Conservation (phyloP, 495 filamentous ascomycete species). For the Xylaria grammica region DNA sequence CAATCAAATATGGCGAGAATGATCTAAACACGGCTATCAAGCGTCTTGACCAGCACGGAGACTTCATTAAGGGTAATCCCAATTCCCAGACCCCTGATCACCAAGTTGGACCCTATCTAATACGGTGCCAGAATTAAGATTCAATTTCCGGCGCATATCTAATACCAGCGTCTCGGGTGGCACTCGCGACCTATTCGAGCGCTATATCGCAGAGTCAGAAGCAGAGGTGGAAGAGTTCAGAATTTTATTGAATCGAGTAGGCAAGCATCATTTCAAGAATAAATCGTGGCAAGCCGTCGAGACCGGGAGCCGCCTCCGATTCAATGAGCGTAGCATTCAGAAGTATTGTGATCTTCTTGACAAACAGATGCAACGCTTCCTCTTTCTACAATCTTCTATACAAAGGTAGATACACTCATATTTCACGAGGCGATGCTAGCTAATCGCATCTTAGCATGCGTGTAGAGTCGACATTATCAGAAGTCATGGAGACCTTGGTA, state of each 20-base stretch:
- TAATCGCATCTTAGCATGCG: neutral
- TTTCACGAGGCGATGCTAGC: neutral
- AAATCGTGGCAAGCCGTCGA: conserved; percentile 5
- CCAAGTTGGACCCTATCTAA: neutral
- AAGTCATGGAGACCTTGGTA: conserved; percentile 2
- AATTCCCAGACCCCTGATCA: neutral
- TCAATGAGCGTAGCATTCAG: conserved; percentile 12
- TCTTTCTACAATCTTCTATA: conserved; percentile 11
- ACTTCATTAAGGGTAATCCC: conserved; percentile 3
- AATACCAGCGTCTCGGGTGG: neutral
- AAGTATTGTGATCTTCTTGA: conserved; percentile 12
- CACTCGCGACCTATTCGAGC: neutral
- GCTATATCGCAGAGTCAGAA: conserved; percentile 1
- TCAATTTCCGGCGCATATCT: neutral
- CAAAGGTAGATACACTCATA: neutral
- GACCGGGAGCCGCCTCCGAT: conserved; percentile 4
- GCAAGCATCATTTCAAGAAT: neutral
- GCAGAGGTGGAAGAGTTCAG: conserved; percentile 5
- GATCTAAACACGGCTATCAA: neutral
- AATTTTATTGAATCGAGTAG: neutral
- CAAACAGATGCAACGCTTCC: conserved; percentile 13
- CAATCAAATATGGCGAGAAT: conserved; percentile 11
- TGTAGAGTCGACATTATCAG: conserved; percentile 1
- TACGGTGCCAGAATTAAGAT: neutral
- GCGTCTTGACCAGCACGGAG: conserved; percentile 3